These are phyloP conservation scores for Euclidium syriacum DNA, from an alignment of 345 rosid genomes.

Conservation along the genomic window DNA sequence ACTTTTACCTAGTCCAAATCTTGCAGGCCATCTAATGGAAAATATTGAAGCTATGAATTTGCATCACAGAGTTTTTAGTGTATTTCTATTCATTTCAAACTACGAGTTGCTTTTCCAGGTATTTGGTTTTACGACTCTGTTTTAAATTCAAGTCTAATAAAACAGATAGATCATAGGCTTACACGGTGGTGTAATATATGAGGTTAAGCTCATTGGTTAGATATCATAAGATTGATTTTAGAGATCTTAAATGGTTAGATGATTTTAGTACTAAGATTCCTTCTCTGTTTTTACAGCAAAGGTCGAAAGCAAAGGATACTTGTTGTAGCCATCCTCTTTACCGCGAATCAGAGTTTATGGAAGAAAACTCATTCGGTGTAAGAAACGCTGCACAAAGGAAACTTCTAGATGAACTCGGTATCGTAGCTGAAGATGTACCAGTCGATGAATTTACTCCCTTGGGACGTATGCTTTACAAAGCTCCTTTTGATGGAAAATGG, in stretches of 20 bases:
- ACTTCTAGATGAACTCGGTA: conserved; percentile 83
- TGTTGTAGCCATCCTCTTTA: conserved; percentile 87
- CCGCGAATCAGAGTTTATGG: conserved; percentile 68
- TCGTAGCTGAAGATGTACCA: too few species aligned
- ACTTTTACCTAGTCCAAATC: too few species aligned
- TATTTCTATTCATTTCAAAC: conserved; percentile 71
- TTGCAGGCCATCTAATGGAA: too few species aligned
- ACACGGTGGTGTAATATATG: too few species aligned
- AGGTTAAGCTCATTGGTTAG: too few species aligned
- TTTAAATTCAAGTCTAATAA: not conserved
- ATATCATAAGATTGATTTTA: too few species aligned
- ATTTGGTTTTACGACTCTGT: not conserved
- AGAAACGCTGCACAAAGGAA: conserved; percentile 87
- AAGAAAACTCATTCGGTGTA: conserved; percentile 58
- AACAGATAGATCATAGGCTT: too few species aligned
- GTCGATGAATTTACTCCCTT: too few species aligned
- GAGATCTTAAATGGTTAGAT: not conserved
- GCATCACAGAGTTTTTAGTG: conserved; percentile 88
- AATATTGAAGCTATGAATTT: too few species aligned
- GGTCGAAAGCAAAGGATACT: conserved; percentile 80
- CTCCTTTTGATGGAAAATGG: too few species aligned
- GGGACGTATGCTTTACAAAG: too few species aligned
- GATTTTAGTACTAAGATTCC: not conserved
- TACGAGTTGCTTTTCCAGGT: conserved; percentile 88
- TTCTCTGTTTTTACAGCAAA: conserved; percentile 47